phyloP scores from a whole-genome alignment of 108 stramenopile genomes.

The Nitzschia sp. region DNA sequence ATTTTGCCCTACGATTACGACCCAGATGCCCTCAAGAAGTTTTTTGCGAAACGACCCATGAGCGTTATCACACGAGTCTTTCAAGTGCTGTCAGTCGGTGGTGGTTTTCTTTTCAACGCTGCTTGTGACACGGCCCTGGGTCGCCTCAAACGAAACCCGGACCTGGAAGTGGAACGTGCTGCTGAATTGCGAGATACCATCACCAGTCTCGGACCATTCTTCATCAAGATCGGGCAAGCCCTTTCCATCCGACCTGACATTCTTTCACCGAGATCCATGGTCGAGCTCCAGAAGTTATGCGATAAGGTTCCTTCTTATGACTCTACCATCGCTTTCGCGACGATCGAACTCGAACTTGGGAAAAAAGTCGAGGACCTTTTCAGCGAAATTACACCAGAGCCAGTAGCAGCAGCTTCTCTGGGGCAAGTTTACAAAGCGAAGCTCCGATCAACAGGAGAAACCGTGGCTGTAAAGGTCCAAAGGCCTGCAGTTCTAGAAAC shows the following conservation, averaged over 20 bases:
- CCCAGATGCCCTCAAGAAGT: constrained; percentile 72
- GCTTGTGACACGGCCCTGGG: constrained; percentile 57
- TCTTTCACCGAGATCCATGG: constrained; percentile 87
- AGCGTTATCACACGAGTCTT: constrained; percentile 64
- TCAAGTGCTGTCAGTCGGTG: constrained; percentile 69
- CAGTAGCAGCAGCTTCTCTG: constrained; percentile 90
- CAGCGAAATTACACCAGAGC: constrained; percentile 88
- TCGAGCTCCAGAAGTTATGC: constrained; percentile 92
- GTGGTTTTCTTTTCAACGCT: constrained; percentile 50
- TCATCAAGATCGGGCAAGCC: constrained; percentile 89
- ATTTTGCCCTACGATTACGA: constrained; percentile 84
- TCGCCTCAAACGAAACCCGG: constrained; percentile 62
- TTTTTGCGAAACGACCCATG: constrained; percentile 77
- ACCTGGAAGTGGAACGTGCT: constrained; percentile 82
- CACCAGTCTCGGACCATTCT: constrained; percentile 90
- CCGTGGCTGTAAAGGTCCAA: constrained; percentile 90
- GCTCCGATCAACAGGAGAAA: constrained; percentile 70
- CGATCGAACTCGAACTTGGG: constrained; percentile 88
- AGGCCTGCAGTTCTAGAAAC: constrained; percentile 93
- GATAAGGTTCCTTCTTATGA: constrained; percentile 94
- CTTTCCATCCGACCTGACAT: constrained; percentile 92
- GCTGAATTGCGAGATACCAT: constrained; percentile 86
- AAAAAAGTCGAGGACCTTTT: constrained; percentile 81
- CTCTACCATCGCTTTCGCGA: constrained; percentile 82
- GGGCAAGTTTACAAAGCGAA: constrained; percentile 93